Conservation (phyloP, 768 basidiomycete genomes). For the Porphyrellus cyaneotinctus region DNA sequence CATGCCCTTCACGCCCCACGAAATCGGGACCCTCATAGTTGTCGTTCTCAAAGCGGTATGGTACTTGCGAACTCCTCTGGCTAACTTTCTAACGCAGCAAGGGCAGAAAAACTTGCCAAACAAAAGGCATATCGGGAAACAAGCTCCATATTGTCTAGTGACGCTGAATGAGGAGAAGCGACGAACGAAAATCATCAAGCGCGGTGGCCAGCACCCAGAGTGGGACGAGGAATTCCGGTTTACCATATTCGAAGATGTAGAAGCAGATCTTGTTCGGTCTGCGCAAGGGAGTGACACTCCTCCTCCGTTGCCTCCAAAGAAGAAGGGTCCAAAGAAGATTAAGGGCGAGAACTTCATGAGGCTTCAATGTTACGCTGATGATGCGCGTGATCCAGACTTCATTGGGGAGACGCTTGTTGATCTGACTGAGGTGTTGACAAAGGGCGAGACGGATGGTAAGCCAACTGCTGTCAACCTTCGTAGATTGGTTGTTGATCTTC, state of each 20-base stretch:
- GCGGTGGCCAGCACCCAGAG: constrained; percentile 96
- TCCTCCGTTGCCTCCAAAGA: constrained; percentile 69
- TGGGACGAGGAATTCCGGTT: constrained; percentile 99
- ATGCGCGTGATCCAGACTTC: constrained; percentile 89
- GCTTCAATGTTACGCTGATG: constrained; percentile 91
- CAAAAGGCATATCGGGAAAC: constrained; percentile 91
- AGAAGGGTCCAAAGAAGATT: constrained; percentile 46
- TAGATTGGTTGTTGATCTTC: constrained; percentile 11
- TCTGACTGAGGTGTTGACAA: constrained; percentile 84
- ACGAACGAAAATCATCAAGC: constrained; percentile 89
- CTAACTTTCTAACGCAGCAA: constrained; percentile 22
- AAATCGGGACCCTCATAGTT: constrained; percentile 91
- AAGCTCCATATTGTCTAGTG: constrained; percentile 91
- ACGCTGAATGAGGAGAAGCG: constrained; percentile 77
- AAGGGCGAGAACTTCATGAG: constrained; percentile 74
- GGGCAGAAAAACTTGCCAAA: constrained; percentile 82
- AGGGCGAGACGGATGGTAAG: constrained; percentile 95
- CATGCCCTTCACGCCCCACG: constrained; percentile 61
- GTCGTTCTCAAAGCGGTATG: constrained; percentile 92
- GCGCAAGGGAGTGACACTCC: constrained; percentile 44
- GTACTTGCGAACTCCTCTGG: constrained; percentile 15
- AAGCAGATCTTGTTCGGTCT: constrained; percentile 47
- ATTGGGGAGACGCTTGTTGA: constrained; percentile 91
- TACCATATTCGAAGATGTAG: constrained; percentile 73
- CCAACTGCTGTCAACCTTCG: constrained; percentile 1